Base-by-base conservation (phyloP, 2,329 filamentous ascomycete genomes). In the Ophiognomonia clavigignenti-juglandacearum region DNA sequence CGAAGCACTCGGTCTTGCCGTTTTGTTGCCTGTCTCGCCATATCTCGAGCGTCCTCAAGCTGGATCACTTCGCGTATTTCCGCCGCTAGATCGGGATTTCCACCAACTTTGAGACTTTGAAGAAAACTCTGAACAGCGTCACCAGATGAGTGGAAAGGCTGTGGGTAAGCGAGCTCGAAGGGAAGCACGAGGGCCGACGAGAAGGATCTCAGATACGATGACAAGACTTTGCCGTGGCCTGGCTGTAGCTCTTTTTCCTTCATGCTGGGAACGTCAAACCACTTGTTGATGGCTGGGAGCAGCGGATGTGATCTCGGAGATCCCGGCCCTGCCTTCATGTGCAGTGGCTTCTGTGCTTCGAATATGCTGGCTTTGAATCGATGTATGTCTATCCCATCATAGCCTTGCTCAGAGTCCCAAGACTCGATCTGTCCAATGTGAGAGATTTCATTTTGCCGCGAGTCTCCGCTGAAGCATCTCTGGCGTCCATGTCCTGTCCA, bases 111-210 rank as follows among this genome's bases (percentile, higher is more conserved):
- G 10, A 52, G 47, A 14, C 24, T 43, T 2, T 16, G 14, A 7
- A 47, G 19, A 31, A 52, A 52, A 1, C 31, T 24, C 32, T 32
- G 10, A n/a, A 52, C 32, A 2, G 23, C 29, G 16, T 49, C 47
- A 5, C 43, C 9, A 13, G 22, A 14, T 14, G 16, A 11, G 24
- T 27, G 19, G 13, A 18, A 35, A 5, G 16, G 13, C 18, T 53
- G 51, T 14, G 51, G 51, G 19, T 48, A 42, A 29, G 43, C 48
- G 34, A 53, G 48, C 35, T 53, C 51, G 32, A 48, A 53, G 4
- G 51, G 51, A 7, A 53, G 18, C 7, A 8, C 13, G 10, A 24
- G 24, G 9, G 29, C 32, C 24, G 31, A 19, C 19, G 38, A 14
- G 19, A 51, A 51, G 6, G 34, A 32, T 13, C 35, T n/a, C 16